These are phyloP conservation scores for Botrytis cinerea DNA, from an alignment of 2,329 filamentous ascomycete genomes.

Conservation along the genomic window DNA sequence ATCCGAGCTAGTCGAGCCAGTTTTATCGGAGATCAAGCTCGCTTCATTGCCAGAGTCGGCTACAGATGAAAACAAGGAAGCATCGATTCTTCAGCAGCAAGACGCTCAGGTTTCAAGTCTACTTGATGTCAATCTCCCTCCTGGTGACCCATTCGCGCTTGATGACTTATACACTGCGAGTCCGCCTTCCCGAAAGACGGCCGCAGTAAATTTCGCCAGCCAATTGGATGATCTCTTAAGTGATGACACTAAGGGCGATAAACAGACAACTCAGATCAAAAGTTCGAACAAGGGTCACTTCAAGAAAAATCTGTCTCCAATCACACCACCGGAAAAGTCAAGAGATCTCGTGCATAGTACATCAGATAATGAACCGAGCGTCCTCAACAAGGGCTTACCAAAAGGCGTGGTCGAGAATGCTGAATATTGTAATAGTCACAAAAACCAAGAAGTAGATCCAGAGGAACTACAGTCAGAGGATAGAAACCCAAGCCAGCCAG, in stretches of 20 bases:
- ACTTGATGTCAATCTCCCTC: background rate
- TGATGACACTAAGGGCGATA: background rate
- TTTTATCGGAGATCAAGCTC: background rate
- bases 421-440: background rate
- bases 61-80: constrained; percentile 1
- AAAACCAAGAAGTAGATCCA: background rate
- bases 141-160: background rate
- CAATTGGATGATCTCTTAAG: constrained; percentile 12
- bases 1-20: background rate
- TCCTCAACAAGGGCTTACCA: background rate
- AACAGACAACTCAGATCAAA: background rate
- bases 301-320: background rate
- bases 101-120: constrained; percentile 11
- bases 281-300: background rate
- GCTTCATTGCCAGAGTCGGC: background rate
- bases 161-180: constrained; percentile 22
- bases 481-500: background rate
- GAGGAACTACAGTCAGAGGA: background rate
- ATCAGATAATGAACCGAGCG: background rate
- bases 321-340: background rate
- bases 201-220: constrained; percentile 1
- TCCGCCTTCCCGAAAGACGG: constrained; percentile 9
- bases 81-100: constrained; percentile 9
- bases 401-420: background rate
- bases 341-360: background rate